phyloP scores from a whole-genome alignment of 2,329 filamentous ascomycete genomes.

The Cadophora malorum region DNA sequence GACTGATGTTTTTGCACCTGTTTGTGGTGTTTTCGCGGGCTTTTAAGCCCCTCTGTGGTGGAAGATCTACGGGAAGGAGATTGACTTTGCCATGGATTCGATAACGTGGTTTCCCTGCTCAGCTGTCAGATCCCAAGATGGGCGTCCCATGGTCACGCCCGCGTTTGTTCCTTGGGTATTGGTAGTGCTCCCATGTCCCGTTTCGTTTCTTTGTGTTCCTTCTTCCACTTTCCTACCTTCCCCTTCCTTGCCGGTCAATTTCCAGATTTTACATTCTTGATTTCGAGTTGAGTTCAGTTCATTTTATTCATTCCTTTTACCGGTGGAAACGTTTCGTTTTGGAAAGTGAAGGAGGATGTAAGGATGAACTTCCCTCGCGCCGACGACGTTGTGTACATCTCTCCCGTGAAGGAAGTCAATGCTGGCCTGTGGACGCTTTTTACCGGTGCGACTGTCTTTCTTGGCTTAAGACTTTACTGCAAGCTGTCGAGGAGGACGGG shows the following conservation, averaged over 20 bases:
- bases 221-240: background rate
- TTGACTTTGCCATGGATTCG: background rate
- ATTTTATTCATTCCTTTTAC: background rate
- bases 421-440: conserved; percentile 35
- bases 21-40: background rate
- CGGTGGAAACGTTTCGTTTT: background rate
- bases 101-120: background rate
- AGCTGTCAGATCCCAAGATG: background rate
- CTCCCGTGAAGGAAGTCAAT: conserved; percentile 32
- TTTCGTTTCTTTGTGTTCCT: background rate
- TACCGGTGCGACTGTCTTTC: conserved; percentile 31
- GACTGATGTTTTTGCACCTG: background rate
- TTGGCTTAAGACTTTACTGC: conserved; percentile 31
- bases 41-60: background rate
- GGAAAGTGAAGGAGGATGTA: conserved; percentile 16
- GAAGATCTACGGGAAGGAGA: conserved; percentile 12
- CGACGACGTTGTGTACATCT: conserved; percentile 27
- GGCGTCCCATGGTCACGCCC: background rate
- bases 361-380: conserved; percentile 30
- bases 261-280: background rate
- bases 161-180: background rate
- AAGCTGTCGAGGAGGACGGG: conserved; percentile 30
- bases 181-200: too few relatives aligned
- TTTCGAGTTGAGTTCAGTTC: background rate
- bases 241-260: background rate